phyloP scores from a whole-genome alignment of 768 basidiomycete species.

The Xanthoconium stramineum region DNA sequence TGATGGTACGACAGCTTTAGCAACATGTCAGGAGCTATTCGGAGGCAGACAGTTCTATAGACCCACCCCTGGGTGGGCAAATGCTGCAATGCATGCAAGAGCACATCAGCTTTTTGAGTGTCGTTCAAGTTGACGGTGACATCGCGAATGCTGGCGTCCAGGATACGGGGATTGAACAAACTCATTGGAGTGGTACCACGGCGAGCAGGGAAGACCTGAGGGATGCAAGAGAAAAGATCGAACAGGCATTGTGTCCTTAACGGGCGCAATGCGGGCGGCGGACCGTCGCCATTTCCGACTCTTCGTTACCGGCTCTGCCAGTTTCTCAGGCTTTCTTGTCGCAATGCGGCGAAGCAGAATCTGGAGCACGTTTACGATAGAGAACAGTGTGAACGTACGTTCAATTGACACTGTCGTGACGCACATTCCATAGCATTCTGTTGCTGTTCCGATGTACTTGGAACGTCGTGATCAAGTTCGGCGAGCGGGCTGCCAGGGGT shows the following conservation, averaged over 20 bases:
- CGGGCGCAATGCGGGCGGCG: slow-evolving; percentile 19
- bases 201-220: not conserved
- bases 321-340: slow-evolving; percentile 12
- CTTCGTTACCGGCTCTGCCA: not conserved
- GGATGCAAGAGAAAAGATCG: not conserved
- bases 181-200: slow-evolving; percentile 38
- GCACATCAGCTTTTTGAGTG: slow-evolving; percentile 65
- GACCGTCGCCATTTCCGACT: slow-evolving; percentile 5
- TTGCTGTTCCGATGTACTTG: too few species aligned
- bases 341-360: not conserved
- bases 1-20: slow-evolving; percentile 49
- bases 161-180: slow-evolving; percentile 72
- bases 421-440: not conserved
- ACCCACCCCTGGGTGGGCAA: slow-evolving; percentile 68
- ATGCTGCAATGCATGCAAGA: slow-evolving; percentile 80
- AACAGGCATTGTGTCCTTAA: not conserved
- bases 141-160: slow-evolving; percentile 74
- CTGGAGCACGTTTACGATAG: not conserved
- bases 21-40: slow-evolving; percentile 2
- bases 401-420: too few species aligned
- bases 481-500: too few species aligned
- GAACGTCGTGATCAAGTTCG: not conserved
- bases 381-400: not conserved
- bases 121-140: slow-evolving; percentile 55
- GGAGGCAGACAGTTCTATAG: not conserved